phyloP scores from a whole-genome alignment of 2,329 filamentous ascomycete species.

The Aspergillus caelatus region DNA sequence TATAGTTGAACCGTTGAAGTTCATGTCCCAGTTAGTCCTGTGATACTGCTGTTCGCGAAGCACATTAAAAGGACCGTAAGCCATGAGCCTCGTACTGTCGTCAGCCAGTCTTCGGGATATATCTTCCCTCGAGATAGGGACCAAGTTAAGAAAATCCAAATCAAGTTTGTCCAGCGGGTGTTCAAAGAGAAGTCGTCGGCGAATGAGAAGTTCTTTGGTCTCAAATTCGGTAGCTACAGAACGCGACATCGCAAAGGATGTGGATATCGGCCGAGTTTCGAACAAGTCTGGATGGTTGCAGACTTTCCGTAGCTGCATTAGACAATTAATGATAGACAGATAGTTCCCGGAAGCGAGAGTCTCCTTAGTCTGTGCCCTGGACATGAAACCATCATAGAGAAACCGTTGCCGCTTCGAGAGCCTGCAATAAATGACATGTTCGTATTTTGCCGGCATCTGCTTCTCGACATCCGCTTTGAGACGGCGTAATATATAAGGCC shows the following conservation, averaged over 20 bases:
- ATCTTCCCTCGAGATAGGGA: slow-evolving; percentile 71
- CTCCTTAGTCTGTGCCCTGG: slow-evolving; percentile 82
- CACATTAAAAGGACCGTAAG: slow-evolving; percentile 69
- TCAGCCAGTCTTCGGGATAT: slow-evolving; percentile 58
- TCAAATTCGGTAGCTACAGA: slow-evolving; percentile 77
- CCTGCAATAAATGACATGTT: slow-evolving; percentile 94
- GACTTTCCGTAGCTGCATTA: slow-evolving; percentile 96
- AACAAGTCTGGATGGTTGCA: slow-evolving; percentile 99
- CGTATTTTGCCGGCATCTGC: slow-evolving; percentile 97
- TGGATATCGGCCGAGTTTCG: slow-evolving; percentile 93
- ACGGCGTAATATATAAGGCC: slow-evolving; percentile 86
- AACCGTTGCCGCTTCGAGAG: slow-evolving; percentile 94
- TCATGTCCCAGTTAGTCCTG: slow-evolving; percentile 57
- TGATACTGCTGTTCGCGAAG: slow-evolving; percentile 71
- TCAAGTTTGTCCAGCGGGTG: slow-evolving; percentile 67
- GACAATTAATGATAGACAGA: slow-evolving; percentile 94
- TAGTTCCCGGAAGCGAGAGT: slow-evolving; percentile 93
- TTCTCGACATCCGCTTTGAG: slow-evolving; percentile 98
- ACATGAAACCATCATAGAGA: slow-evolving; percentile 94
- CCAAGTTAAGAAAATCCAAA: slow-evolving; percentile 76
- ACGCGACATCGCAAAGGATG: slow-evolving; percentile 86
- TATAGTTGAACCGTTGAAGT: slow-evolving; percentile 67
- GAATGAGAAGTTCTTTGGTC: slow-evolving; percentile 70
- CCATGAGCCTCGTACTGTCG: slow-evolving; percentile 67
- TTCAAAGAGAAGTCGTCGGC: slow-evolving; percentile 64